A percentile compares a stretch with the other conserved stretches of the same genome.
Evolutionary conservation across 345 rosid genomes (phyloP).

Genomic region (Clarkia xantiana): DNA sequence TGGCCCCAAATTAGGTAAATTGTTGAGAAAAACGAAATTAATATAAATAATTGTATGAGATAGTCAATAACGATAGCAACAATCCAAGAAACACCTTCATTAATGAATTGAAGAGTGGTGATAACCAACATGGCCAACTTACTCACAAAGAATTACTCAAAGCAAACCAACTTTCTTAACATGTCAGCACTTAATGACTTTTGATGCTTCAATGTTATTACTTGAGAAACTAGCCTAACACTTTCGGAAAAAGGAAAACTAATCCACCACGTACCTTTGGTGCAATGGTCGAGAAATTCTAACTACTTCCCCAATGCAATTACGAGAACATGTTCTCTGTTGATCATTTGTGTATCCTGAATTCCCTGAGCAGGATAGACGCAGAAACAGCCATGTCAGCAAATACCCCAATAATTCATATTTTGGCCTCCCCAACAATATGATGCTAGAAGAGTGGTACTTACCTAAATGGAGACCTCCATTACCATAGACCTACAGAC

Average conservation of each 20-base stretch:
- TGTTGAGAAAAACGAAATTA: background rate
- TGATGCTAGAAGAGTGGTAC: conserved; percentile 3
- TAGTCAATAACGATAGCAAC: background rate
- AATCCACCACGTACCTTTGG: conserved; percentile 24
- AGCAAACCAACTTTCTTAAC: no score
- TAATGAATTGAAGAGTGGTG: no score
- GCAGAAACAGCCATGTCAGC: background rate
- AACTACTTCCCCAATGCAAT: conserved; percentile 68
- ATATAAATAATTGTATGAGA: background rate
- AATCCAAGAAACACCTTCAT: no score
- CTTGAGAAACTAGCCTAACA: background rate
- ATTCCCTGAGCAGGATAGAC: conserved; percentile 27
- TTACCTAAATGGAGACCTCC: conserved; percentile 42
- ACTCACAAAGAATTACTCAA: no score
- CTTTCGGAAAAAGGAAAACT: background rate
- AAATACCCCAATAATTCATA: background rate
- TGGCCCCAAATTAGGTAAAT: background rate
- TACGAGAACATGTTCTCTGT: conserved; percentile 11
- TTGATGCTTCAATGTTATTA: background rate
- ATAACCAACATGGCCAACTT: no score
- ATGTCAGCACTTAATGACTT: no score
- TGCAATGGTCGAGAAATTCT: conserved; percentile 29
- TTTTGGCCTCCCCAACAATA: background rate
- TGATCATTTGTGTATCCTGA: conserved; percentile 18
- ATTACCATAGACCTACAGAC: conserved; percentile 37